A percentile compares a stretch with the other conserved stretches of the same genome.
Evolutionary conservation across 2,329 filamentous ascomycete genomes (phyloP).

Genomic region (Aspergillus oerlinghausenensis): DNA sequence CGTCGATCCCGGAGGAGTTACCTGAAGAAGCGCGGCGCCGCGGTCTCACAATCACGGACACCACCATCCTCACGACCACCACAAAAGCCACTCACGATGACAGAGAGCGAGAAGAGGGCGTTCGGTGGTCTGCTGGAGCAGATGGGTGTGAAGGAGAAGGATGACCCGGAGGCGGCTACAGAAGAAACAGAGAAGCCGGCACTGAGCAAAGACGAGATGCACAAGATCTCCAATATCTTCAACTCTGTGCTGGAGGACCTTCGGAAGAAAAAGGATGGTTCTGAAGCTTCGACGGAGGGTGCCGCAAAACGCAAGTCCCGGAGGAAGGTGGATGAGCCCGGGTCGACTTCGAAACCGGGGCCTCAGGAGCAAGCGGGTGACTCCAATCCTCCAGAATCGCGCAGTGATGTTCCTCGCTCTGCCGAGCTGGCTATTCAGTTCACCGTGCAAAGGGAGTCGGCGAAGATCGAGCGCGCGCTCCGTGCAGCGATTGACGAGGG

Average conservation of each 20-base stretch:
- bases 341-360: neutral
- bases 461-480: conserved; percentile 29
- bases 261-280: conserved; percentile 1
- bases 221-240: conserved; percentile 24
- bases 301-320: neutral
- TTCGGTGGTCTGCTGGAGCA: conserved; percentile 20
- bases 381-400: conserved; percentile 4
- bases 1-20: neutral
- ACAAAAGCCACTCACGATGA: conserved; percentile 13
- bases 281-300: neutral
- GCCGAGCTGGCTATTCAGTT: conserved; percentile 20
- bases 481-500: conserved; percentile 22
- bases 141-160: conserved; percentile 3
- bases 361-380: neutral
- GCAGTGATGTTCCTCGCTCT: conserved; percentile 12
- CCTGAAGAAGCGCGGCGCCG: conserved; percentile 12
- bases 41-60: neutral
- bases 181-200: neutral
- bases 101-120: conserved; percentile 14
- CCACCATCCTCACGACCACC: neutral
- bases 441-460: conserved; percentile 26
- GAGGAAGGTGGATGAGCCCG: neutral
- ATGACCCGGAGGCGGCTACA: neutral
- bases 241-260: conserved; percentile 19
- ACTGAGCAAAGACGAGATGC: conserved; percentile 17